These are phyloP conservation scores for Linum usitatissimum DNA, from an alignment of 345 rosid species.

Conservation along the genomic window DNA sequence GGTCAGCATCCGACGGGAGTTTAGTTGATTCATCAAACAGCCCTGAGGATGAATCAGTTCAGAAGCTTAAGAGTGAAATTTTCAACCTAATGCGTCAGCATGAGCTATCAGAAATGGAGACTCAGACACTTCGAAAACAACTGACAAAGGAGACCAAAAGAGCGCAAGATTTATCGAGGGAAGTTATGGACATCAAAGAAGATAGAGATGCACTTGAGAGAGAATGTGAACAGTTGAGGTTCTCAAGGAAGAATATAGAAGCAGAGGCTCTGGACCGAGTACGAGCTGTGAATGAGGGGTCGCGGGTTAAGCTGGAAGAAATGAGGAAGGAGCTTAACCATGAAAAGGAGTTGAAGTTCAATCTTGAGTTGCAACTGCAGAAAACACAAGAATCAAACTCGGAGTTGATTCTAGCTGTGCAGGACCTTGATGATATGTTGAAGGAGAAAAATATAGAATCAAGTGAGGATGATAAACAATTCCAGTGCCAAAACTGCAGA, in stretches of 20 bases:
- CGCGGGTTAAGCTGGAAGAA: conserved; percentile 54
- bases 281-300: conserved; percentile 45
- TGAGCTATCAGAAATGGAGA: conserved; percentile 20
- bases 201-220: conserved; percentile 54
- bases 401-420: conserved; percentile 80
- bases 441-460: conserved; percentile 37
- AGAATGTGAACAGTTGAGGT: conserved; percentile 49
- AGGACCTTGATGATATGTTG: conserved; percentile 72
- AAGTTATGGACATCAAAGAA: conserved; percentile 30
- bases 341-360: conserved; percentile 59
- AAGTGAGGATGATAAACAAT: conserved; percentile 23
- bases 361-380: conserved; percentile 68
- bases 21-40: conserved; percentile 21
- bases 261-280: conserved; percentile 10
- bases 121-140: conserved; percentile 21
- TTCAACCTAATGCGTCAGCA: conserved; percentile 16
- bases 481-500: conserved; percentile 17
- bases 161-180: conserved; percentile 21
- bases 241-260: conserved; percentile 29
- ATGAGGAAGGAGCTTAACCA: conserved; percentile 56
- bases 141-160: conserved; percentile 16
- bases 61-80: conserved; percentile 19
- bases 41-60: conserved; percentile 12
- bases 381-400: conserved; percentile 83
- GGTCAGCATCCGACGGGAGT: conserved; percentile 51